Evolutionary conservation across 805 yeast species (phyloP).

Genomic region (Yarrowia sp.): DNA sequence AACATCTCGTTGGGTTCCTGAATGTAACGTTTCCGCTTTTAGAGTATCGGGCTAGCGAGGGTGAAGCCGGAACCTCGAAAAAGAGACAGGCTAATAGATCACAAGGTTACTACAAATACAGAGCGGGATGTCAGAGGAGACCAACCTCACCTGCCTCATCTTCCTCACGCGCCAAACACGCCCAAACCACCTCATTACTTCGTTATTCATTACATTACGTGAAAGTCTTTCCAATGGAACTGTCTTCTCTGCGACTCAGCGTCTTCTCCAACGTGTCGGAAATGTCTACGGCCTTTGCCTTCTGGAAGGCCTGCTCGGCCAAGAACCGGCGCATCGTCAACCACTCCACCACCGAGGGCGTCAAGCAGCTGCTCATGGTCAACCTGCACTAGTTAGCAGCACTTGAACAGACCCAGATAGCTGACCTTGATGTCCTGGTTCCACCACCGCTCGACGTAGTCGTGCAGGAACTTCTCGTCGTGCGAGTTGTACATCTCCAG

Average conservation of each 20-base stretch:
- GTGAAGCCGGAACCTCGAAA: background rate
- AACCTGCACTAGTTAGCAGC: background rate
- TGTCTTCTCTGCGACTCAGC: background rate
- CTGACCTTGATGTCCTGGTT: constrained; percentile 6
- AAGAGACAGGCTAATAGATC: too few relatives aligned
- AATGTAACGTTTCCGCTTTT: constrained; percentile 5
- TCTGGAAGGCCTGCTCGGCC: constrained; percentile 8
- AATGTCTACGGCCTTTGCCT: constrained; percentile 3
- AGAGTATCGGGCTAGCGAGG: constrained; percentile 11
- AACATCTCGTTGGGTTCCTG: too few relatives aligned
- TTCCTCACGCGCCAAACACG: too few relatives aligned
- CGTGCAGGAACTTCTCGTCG: constrained; percentile 18
- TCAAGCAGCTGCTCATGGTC: constrained; percentile 3
- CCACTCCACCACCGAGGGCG: constrained; percentile 3
- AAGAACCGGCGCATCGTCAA: background rate
- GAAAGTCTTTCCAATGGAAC: background rate
- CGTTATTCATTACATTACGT: constrained; percentile 11
- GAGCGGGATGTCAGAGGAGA: background rate
- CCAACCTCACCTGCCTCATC: too few relatives aligned
- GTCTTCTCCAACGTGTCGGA: constrained; percentile 5
- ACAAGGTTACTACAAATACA: constrained; percentile 15
- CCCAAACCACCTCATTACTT: background rate
- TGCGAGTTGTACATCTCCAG: constrained; percentile 24
- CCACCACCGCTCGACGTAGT: constrained; percentile 19
- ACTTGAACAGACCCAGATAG: constrained; percentile 12